phyloP scores from a whole-genome alignment of 169 alveolate genomes.

The Perkinsus chesapeaki region DNA sequence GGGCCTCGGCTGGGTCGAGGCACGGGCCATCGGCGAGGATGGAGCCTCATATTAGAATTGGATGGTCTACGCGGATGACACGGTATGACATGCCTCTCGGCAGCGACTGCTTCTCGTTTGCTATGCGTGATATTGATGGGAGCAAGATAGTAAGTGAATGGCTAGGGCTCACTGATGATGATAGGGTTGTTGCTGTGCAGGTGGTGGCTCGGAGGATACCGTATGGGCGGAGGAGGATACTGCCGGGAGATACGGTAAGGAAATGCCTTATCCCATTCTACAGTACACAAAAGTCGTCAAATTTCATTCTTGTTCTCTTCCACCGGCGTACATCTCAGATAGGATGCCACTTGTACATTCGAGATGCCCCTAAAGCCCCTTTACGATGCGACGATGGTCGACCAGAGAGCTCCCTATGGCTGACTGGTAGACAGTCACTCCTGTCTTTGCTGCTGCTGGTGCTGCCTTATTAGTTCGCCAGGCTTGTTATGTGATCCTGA shows the following conservation, averaged over 20 bases:
- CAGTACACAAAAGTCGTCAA: too few species aligned
- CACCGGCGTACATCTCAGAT: too few species aligned
- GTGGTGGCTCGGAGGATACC: neutral
- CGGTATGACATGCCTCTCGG: neutral
- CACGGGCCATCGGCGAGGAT: neutral
- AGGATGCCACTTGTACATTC: neutral
- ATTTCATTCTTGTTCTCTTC: too few species aligned
- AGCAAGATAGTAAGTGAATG: neutral
- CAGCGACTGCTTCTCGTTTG: neutral
- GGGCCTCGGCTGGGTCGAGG: neutral
- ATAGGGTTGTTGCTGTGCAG: too few species aligned
- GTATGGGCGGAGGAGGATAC: neutral
- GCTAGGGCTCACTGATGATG: neutral
- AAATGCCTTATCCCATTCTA: too few species aligned
- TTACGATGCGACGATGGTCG: neutral
- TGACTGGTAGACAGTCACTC: neutral
- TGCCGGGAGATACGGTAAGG: neutral
- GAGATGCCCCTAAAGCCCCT: neutral
- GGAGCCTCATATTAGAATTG: neutral
- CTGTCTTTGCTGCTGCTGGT: neutral
- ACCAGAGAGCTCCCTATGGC: neutral
- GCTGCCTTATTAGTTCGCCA: neutral
- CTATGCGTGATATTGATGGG: neutral
- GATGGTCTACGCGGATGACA: neutral
- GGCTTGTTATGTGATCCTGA: neutral